These are phyloP conservation scores for Penicillium olsonii DNA, from an alignment of 2,329 filamentous ascomycete species.

Conservation along the genomic window DNA sequence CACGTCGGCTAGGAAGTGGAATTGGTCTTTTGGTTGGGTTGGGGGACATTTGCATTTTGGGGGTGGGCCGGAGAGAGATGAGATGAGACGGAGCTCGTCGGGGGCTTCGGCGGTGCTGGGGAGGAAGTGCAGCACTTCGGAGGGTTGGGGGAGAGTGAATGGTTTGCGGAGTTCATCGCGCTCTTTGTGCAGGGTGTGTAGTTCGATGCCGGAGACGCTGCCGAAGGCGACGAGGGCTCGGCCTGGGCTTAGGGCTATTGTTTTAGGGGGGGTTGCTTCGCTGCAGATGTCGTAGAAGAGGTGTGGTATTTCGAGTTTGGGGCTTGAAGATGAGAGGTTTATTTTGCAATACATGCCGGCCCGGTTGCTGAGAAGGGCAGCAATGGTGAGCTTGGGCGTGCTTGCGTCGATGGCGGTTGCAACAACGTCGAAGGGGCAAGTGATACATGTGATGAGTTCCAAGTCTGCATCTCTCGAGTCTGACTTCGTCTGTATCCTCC, in stretches of 20 bases:
- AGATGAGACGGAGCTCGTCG: slow-evolving; percentile 63
- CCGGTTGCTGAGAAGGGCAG: slow-evolving; percentile 61
- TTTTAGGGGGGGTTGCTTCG: slow-evolving; percentile 63
- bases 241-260: slow-evolving; percentile 66
- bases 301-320: slow-evolving; percentile 6
- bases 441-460: slow-evolving; percentile 53
- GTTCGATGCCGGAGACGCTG: slow-evolving; percentile 62
- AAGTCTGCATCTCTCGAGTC: slow-evolving; percentile 35
- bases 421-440: slow-evolving; percentile 60
- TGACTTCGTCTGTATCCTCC: slow-evolving; percentile 19
- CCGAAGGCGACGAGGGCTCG: slow-evolving; percentile 67
- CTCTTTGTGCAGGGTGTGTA: slow-evolving; percentile 60
- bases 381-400: slow-evolving; percentile 56
- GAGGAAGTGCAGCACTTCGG: slow-evolving; percentile 58
- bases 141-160: slow-evolving; percentile 45
- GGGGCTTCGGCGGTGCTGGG: slow-evolving; percentile 54
- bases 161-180: slow-evolving; percentile 40
- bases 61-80: slow-evolving; percentile 54
- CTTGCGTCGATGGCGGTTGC: slow-evolving; percentile 65
- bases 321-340: slow-evolving; percentile 19
- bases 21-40: slow-evolving; percentile 26
- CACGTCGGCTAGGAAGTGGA: slow-evolving; percentile 31
- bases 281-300: slow-evolving; percentile 59
- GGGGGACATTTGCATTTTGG: slow-evolving; percentile 33
- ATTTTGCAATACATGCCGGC: slow-evolving; percentile 64